These are phyloP conservation scores for Friedmanniomyces simplex DNA, from an alignment of 495 filamentous ascomycete genomes.

Conservation along the genomic window DNA sequence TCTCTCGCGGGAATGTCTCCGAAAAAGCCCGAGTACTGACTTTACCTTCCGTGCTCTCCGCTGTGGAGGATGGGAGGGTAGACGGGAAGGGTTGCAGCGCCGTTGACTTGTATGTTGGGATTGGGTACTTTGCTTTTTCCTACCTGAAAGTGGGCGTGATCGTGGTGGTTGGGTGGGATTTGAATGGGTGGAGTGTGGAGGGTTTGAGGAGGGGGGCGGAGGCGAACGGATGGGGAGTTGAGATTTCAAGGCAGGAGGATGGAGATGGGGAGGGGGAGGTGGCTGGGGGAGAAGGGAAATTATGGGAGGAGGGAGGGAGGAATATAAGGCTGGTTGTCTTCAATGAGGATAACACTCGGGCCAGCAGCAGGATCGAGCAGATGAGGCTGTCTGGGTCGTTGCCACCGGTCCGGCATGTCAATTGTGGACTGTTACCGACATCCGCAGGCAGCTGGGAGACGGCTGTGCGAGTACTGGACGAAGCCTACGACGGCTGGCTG, in stretches of 20 bases:
- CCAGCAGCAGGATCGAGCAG: constrained; percentile 37
- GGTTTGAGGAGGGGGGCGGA: constrained; percentile 60
- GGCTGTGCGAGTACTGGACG: constrained; percentile 51
- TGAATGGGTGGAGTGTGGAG: constrained; percentile 83
- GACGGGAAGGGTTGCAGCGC: constrained; percentile 38
- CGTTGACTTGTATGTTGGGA: constrained; percentile 81
- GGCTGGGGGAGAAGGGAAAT: constrained; percentile 5
- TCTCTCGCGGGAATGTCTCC: constrained; percentile 74
- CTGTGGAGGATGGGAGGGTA: constrained; percentile 19
- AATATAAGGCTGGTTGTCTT: constrained; percentile 52
- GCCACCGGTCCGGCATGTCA: constrained; percentile 54
- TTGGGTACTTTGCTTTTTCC: constrained; percentile 83
- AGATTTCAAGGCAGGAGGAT: constrained; percentile 29
- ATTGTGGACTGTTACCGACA: constrained; percentile 67
- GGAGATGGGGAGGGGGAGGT: constrained; percentile 22
- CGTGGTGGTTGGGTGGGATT: constrained; percentile 73
- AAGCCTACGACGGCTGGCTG: constrained; percentile 49
- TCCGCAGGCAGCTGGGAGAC: constrained; percentile 55
- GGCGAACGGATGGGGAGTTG: constrained; percentile 54
- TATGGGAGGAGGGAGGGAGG: constrained; percentile 10
- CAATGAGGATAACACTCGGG: constrained; percentile 55
- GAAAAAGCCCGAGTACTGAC: constrained; percentile 69
- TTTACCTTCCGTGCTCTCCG: constrained; percentile 32
- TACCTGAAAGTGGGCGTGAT: constrained; percentile 60
- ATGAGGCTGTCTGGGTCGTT: constrained; percentile 21